phyloP scores from a whole-genome alignment of 805 yeast species.

The Zygosaccharomyces bailii region DNA sequence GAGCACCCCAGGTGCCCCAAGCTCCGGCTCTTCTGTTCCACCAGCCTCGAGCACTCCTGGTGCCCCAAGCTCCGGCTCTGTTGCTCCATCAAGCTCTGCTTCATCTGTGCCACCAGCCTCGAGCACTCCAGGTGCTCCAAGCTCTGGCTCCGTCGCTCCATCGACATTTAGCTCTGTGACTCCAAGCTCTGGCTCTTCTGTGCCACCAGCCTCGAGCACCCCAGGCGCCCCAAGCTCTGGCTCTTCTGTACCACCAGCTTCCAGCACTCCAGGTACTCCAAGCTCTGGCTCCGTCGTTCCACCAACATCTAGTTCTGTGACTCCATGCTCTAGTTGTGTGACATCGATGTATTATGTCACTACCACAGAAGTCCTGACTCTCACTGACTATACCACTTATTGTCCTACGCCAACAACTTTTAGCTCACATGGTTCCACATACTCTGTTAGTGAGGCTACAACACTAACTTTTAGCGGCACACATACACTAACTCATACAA shows the following conservation, averaged over 20 bases:
- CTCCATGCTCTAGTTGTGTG: neutral
- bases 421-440: constrained; percentile 60
- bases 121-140: too few relatives aligned
- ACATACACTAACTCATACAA: constrained; percentile 52
- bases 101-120: neutral
- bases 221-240: too few relatives aligned
- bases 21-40: too few relatives aligned
- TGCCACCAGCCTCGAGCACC: too few relatives aligned
- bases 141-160: neutral
- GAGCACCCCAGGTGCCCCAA: too few relatives aligned
- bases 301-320: too few relatives aligned
- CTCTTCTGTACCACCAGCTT: too few relatives aligned
- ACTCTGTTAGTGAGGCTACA: constrained; percentile 73
- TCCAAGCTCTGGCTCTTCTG: neutral
- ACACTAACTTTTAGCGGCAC: constrained; percentile 83
- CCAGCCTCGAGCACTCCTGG: too few relatives aligned
- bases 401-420: constrained; percentile 73
- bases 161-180: too few relatives aligned
- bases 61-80: neutral
- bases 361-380: constrained; percentile 18
- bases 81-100: neutral
- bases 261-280: too few relatives aligned
- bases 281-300: neutral
- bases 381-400: constrained; percentile 56
- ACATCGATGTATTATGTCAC: constrained; percentile 4